Conservation (phyloP, 2,329 filamentous ascomycete species). For the Geosmithia flava region DNA sequence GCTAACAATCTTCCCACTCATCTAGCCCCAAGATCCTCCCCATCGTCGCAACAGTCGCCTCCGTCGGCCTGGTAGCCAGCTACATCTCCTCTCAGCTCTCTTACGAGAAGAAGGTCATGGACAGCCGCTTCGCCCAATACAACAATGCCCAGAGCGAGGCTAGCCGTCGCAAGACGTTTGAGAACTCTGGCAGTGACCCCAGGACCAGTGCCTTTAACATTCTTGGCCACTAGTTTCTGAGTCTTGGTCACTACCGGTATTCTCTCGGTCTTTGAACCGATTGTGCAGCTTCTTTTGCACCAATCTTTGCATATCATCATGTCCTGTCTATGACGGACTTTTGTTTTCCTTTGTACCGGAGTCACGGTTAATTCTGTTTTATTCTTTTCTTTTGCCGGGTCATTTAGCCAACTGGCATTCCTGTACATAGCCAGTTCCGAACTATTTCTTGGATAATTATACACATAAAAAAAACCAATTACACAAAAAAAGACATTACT, state of each 20-base stretch:
- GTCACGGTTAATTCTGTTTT: too few species aligned
- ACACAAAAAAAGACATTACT: neutral
- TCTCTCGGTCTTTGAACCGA: too few species aligned
- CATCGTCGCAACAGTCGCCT: neutral
- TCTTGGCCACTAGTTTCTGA: constrained; percentile 6
- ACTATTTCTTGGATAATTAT: too few species aligned
- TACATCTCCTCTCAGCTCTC: constrained; percentile 15
- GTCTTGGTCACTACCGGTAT: too few species aligned
- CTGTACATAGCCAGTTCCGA: too few species aligned
- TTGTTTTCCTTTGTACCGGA: too few species aligned
- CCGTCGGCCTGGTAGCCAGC: constrained; percentile 10
- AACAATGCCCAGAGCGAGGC: constrained; percentile 16
- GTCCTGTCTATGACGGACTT: too few species aligned
- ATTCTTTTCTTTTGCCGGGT: too few species aligned
- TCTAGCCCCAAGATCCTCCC: constrained; percentile 1
- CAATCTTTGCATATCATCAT: too few species aligned
- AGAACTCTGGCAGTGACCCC: constrained; percentile 11
- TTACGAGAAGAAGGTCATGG: constrained; percentile 13
- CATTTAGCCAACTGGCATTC: too few species aligned
- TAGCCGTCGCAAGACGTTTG: constrained; percentile 12
- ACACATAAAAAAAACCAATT: neutral
- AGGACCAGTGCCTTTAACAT: constrained; percentile 14
- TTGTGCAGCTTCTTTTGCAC: neutral
- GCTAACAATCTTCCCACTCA: too few species aligned
- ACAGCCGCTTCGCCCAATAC: constrained; percentile 18